Conservation (phyloP, 2,329 filamentous ascomycete species). For the Cryphonectria japonica region DNA sequence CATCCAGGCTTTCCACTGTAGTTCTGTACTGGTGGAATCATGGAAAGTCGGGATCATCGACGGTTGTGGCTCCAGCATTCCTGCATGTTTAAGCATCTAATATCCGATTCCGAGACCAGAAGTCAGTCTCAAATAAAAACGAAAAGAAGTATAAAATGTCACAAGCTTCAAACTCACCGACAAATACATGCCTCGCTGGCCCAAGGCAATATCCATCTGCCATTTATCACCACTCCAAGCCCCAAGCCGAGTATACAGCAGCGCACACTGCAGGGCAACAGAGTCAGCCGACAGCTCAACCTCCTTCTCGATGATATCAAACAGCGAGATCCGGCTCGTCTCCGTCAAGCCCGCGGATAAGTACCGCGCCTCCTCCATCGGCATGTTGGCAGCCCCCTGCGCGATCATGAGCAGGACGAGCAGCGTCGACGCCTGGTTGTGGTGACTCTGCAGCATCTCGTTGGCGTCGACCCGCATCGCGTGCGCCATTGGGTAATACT, state of each 20-base stretch:
- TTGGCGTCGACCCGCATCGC: conserved; percentile 67
- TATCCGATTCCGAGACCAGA: too few relatives aligned
- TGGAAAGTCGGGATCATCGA: conserved; percentile 49
- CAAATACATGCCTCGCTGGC: conserved; percentile 73
- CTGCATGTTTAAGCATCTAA: conserved; percentile 70
- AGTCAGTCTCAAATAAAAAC: neutral
- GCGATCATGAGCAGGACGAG: conserved; percentile 74
- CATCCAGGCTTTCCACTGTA: conserved; percentile 67
- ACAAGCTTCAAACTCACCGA: conserved; percentile 43
- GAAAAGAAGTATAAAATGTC: neutral
- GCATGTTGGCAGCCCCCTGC: conserved; percentile 69
- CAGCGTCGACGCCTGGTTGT: conserved; percentile 65
- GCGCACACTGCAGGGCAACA: conserved; percentile 65
- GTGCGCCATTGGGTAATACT: conserved; percentile 67
- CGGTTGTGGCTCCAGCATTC: conserved; percentile 62
- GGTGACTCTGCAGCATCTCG: conserved; percentile 64
- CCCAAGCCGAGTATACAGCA: conserved; percentile 69
- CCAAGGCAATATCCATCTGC: conserved; percentile 78
- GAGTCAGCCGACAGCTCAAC: conserved; percentile 69
- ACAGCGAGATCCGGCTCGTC: conserved; percentile 72
- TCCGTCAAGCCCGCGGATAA: conserved; percentile 70
- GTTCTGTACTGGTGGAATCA: conserved; percentile 49
- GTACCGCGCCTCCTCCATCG: conserved; percentile 66
- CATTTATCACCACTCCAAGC: conserved; percentile 78
- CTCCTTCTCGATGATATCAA: conserved; percentile 73